Base-by-base conservation (phyloP, 208 protist genomes). In the Trypanosoma avium region DNA sequence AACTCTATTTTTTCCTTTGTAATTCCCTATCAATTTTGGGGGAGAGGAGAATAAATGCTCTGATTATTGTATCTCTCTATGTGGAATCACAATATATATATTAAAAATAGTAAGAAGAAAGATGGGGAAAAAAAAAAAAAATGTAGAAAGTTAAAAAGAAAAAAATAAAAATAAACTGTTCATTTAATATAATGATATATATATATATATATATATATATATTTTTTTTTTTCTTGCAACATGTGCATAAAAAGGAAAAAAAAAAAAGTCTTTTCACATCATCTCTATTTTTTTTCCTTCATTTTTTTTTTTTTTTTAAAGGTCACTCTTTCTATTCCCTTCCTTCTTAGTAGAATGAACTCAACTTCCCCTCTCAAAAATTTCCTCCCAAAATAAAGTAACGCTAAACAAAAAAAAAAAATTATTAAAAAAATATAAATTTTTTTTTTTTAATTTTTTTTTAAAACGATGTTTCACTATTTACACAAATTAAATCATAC, bases 401-500 rank as follows among this genome's bases (percentile, higher is more conserved):
- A 33, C 5, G 48, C 50, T 61, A 13, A 64, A 58, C 1, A 49
- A 58, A 47, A 33, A 48, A 26, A 56, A 53, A 26, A 57, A 22
- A 38, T 1, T 19, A 29, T 6, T 2, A 50, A 3, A 47, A 19
- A 47, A 29, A 57, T n/a, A 47, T 19, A 67, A 15, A 50, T 27
- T 61, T 30, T 42, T 66, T 26, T 58, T 29, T 55, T 61, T 33
- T 45, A 12, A 43, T 22, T 55, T 55, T 22, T 22, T n/a, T 15
- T 29, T 36, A 72, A 57, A 58, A 62, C 3, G 49, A 59, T 46
- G 61, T 66, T 27, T 38, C 50, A 19, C 71, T 77, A 70, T 91
- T 91, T 7, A 89, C 70, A 15, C 77, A 77, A 17, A 90, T 45
- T 19, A 89, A 49, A 58, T 92, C 81, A 40, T 83, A 88, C 77